Evolutionary conservation across 495 filamentous ascomycete genomes (phyloP), one percentile per base, ranked within the genome.

Genomic region (Hypomontagnella submonticulosa): DNA sequence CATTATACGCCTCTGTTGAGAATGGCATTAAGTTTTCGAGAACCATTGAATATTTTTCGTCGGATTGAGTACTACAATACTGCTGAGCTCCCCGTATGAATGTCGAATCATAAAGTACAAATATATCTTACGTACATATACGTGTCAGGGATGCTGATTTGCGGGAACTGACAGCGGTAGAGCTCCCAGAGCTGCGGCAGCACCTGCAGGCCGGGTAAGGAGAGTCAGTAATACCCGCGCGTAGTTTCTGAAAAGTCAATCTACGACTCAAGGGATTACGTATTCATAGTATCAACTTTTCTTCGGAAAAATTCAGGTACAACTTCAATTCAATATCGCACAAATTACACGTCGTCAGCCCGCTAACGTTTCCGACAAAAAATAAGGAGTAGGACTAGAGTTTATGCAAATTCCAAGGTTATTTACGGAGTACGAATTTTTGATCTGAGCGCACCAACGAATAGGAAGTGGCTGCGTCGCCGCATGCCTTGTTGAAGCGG

Each of bases 401-500:
- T 27, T 27, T 27, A 67, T 53, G 57, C 38, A 56, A n/a, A 33
- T 27, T 55, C 20, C 41, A 38, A 33, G 57, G 23, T 34, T 64
- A 41, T 27, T 47, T 52, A 63, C 54, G 54, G 59, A 59, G 48
- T 55, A n/a, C n/a, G n/a, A n/a, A n/a, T n/a, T n/a, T n/a, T 7
- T 38, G 32, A 33, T 19, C 19, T 58, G 40, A 49, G 11, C 43
- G 20, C 57, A 10, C 7, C 48, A 54, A 13, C 64, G 54, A 68
- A 68, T 68, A 50, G 37, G 65, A 63, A 16, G 34, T 46, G 46
- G 49, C 30, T 49, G 42, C 55, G 36, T 49, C 49, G 32, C 53
- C 58, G 33, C 65, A 68, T 68, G 65, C 40, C 43, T 51, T 32
- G 11, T 59, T 15, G 53, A 63, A 62, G 65, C 59, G 65, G 65